A percentile compares a stretch with the other conserved stretches of the same genome.
Conservation (phyloP, 495 filamentous ascomycete species). For the Peziza echinospora region DNA sequence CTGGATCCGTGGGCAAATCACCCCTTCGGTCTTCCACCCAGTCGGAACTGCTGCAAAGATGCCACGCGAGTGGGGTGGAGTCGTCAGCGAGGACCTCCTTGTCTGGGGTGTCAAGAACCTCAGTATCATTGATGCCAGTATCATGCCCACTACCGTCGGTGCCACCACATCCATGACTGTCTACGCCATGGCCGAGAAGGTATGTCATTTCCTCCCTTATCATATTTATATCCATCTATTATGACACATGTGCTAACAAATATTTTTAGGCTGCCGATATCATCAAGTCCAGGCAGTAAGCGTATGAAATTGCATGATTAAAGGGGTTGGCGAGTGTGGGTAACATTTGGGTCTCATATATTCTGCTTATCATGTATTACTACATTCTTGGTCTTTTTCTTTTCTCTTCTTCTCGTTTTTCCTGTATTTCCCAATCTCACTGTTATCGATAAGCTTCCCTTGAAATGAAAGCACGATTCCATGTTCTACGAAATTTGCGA, state of each 20-base stretch:
- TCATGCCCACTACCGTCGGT: constrained; percentile 22
- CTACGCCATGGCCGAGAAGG: constrained; percentile 27
- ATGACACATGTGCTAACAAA: background rate
- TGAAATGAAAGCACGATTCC: too few species aligned
- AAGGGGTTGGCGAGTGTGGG: too few species aligned
- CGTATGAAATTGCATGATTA: too few species aligned
- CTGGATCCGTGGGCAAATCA: background rate
- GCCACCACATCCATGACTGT: constrained; percentile 25
- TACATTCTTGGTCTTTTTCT: too few species aligned
- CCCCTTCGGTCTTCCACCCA: constrained; percentile 25
- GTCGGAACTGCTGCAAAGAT: constrained; percentile 29
- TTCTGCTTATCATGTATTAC: too few species aligned
- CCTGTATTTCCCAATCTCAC: too few species aligned
- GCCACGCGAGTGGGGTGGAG: constrained; percentile 32
- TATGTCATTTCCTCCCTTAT: constrained; percentile 4
- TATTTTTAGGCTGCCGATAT: constrained; percentile 20
- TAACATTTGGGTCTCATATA: too few species aligned
- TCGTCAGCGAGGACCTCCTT: constrained; percentile 24
- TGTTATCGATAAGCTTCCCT: too few species aligned
- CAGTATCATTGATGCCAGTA: constrained; percentile 26
- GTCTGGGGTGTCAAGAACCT: constrained; percentile 24
- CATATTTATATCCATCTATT: too few species aligned
- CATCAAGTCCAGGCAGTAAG: constrained; percentile 17
- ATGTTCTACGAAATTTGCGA: too few species aligned
- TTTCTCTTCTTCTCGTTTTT: too few species aligned